Percentiles rank a stretch among this genome's conserved stretches.
Conservation (phyloP, 2,329 filamentous ascomycete species). For the Helotiales sp. region DNA sequence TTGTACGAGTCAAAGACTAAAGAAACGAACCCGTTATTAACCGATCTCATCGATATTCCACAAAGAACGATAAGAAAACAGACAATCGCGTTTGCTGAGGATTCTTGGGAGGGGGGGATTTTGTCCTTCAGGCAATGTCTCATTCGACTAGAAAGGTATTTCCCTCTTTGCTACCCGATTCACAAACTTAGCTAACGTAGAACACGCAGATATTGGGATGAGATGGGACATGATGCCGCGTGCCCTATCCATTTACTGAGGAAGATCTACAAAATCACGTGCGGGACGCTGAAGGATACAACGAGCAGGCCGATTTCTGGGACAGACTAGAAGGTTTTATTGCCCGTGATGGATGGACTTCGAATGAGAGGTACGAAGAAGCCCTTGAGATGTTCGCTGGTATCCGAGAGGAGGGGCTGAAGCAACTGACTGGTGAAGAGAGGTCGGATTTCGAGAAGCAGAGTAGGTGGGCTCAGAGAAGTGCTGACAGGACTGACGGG, state of each 20-base stretch:
- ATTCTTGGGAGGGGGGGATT: conserved; percentile 43
- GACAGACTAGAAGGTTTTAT: conserved; percentile 44
- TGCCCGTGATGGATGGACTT: conserved; percentile 46
- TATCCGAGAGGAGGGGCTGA: conserved; percentile 43
- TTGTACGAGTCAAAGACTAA: conserved; percentile 41
- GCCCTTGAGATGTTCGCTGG: conserved; percentile 45
- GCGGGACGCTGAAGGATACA: conserved; percentile 40
- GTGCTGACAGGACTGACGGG: not conserved
- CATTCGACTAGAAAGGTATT: conserved; percentile 38
- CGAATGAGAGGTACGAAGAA: conserved; percentile 44
- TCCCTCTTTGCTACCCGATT: conserved; percentile 9
- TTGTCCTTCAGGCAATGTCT: conserved; percentile 43
- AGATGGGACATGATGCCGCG: conserved; percentile 38
- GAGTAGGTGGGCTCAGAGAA: conserved; percentile 39
- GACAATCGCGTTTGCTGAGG: conserved; percentile 39
- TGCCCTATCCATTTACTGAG: conserved; percentile 41
- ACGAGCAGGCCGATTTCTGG: conserved; percentile 45
- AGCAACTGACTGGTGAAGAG: conserved; percentile 42
- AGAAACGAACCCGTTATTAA: conserved; percentile 38
- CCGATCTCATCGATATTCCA: conserved; percentile 36
- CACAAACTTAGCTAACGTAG: conserved; percentile 16
- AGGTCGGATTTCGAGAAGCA: conserved; percentile 42
- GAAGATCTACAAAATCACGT: conserved; percentile 31
- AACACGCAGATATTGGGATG: conserved; percentile 40
- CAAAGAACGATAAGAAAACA: conserved; percentile 38